Evolutionary conservation across 208 protist species (phyloP), one percentile per base, ranked within the genome.

Genomic region (Acanthamoeba culbertsoni): DNA sequence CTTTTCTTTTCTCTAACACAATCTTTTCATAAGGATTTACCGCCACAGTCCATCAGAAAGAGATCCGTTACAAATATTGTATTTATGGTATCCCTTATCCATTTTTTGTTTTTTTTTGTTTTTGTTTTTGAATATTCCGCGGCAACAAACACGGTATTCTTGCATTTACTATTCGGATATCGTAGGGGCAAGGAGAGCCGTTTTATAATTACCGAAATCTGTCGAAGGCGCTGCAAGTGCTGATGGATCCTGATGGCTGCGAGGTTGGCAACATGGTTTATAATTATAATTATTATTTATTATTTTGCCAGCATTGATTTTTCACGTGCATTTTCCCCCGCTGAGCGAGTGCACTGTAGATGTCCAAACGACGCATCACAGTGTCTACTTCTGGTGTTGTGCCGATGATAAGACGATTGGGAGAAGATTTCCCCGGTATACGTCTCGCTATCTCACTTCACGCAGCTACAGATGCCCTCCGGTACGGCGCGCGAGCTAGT

Each of bases 191-290:
- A 91, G 86, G 86, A 2, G 86, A 91, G 31, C 86, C 86, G 16
- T 91, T 91, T 26, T 91, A 91, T 40, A 91, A 91, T 31, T 91
- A 73, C 55, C 53, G 86, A 1, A 91, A 91, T 26, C 86, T 91
- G 23, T 91, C 86, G 12, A 75, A 91, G 57, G 59, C 59, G 33
- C 55, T 91, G 6, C 35, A 65, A 8, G n/a, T 91, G 3, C 45
- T 91, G 20, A 33, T 91, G 35, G 51, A 91, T 26, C 86, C 51
- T n/a, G 51, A 73, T n/a, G 86, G 86, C 18, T 63, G 77, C 28
- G 51, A 63, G 77, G 46, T 62, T 14, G 12, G 37, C 46, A 14
- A 12, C n/a, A n/a, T n/a, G n/a, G n/a, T n/a, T n/a, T n/a, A n/a
- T n/a, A n/a, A n/a, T n/a, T n/a, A n/a, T n/a, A n/a, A n/a, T n/a